Evolutionary conservation across 768 basidiomycete species (phyloP), one percentile per base, ranked within the genome.

Genomic region (Collybiopsis luxurians): DNA sequence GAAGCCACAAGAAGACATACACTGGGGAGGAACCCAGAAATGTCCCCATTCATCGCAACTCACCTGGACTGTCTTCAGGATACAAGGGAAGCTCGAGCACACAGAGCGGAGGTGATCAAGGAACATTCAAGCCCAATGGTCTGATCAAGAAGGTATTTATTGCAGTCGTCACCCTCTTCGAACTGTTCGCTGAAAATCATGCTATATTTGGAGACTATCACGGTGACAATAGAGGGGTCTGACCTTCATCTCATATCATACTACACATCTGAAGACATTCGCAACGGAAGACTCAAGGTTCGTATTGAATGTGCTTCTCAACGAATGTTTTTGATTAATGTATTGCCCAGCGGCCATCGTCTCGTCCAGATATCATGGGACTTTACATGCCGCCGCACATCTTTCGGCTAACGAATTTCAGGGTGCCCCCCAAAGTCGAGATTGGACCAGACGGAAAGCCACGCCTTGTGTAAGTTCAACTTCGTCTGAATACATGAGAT

Each of bases 241-340:
- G 85, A 90, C 72, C 82, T 92, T 50, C 91, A 93, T 66, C 79
- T 92, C 59, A 84, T 93, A 59, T 89, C 89, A 15, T 93, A 94
- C 74, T 93, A 91, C 68, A 86, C 86, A 6, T 81, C 87, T 40
- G 86, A 90, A 46, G 92, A 94, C 66, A 83, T 91, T 26, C 78
- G 84, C 9, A 79, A 80, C 15, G 89, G 88, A 24, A 78, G 81
- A 47, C 75, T 95, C 30, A 82, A 78, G 70, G 80, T 79, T 56
- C 47, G 72, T 53, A 15, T 30, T 31, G 21, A 30, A 11, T 7
- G 17, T n/a, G 10, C 12, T 10, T 42, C 39, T 3, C 45, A 58
- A 39, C 51, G 43, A 12, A 28, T 42, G 26, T 40, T 36, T 24
- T 23, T 66, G 36, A 63, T 49, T 31, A 13, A 26, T 17, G 12